phyloP scores from a whole-genome alignment of 2,329 filamentous ascomycete species.

The Acrodontium crateriforme region DNA sequence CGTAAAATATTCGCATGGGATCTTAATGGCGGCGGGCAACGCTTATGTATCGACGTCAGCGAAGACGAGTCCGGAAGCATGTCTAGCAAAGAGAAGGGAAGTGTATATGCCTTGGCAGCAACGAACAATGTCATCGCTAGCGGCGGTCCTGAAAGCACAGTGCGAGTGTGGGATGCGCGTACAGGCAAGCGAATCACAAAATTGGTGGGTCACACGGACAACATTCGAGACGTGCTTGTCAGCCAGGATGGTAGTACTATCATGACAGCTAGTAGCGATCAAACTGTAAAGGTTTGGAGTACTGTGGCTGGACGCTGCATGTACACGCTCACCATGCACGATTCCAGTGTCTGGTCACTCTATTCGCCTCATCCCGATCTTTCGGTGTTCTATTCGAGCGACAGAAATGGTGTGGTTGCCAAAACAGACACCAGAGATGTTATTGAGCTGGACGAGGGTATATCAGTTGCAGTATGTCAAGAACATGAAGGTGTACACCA shows the following conservation, averaged over 20 bases:
- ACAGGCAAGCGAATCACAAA: slow-evolving; percentile 87
- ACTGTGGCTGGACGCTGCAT: slow-evolving; percentile 89
- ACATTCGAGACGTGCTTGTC: slow-evolving; percentile 79
- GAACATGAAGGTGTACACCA: slow-evolving; percentile 73
- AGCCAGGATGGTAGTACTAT: slow-evolving; percentile 81
- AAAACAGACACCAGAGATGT: slow-evolving; percentile 81
- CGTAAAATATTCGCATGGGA: slow-evolving; percentile 91
- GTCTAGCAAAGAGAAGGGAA: slow-evolving; percentile 68
- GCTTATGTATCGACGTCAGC: slow-evolving; percentile 69
- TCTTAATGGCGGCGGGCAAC: slow-evolving; percentile 72
- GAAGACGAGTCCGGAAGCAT: slow-evolving; percentile 65
- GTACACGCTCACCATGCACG: slow-evolving; percentile 98
- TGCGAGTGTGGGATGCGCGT: slow-evolving; percentile 81
- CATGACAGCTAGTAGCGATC: slow-evolving; percentile 87
- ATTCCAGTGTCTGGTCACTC: slow-evolving; percentile 92
- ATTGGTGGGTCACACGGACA: slow-evolving; percentile 92
- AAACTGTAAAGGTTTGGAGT: slow-evolving; percentile 97
- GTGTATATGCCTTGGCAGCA: slow-evolving; percentile 78
- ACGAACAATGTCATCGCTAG: slow-evolving; percentile 73
- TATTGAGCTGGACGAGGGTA: slow-evolving; percentile 68
- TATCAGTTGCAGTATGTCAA: slow-evolving; percentile 81
- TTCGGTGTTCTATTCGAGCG: slow-evolving; percentile 85
- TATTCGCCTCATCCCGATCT: slow-evolving; percentile 79
- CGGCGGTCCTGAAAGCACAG: slow-evolving; percentile 85
- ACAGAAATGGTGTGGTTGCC: slow-evolving; percentile 82